Evolutionary conservation across 2,329 filamentous ascomycete species (phyloP).

Genomic region (Teratosphaeria zuluensis): DNA sequence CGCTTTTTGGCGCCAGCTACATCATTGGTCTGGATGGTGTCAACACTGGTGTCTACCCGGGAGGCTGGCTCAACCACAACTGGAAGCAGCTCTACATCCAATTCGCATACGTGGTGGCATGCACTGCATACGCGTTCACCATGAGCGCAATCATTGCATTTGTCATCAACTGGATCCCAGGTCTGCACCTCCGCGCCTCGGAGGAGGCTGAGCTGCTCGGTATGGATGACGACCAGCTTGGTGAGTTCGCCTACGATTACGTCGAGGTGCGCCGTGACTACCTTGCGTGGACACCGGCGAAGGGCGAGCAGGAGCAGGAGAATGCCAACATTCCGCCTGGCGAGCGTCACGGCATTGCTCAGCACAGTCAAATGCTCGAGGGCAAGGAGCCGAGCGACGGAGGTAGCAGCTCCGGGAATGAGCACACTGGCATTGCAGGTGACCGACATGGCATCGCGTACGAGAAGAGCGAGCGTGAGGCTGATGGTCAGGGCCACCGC

Average conservation of each 20-base stretch:
- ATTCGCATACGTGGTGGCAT: conserved; percentile 63
- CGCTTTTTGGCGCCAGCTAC: conserved; percentile 58
- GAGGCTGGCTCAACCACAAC: conserved; percentile 68
- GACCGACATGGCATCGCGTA: conserved; percentile 44
- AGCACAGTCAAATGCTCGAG: conserved; percentile 58
- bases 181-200: conserved; percentile 67
- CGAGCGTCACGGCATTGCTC: conserved; percentile 49
- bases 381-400: conserved; percentile 39
- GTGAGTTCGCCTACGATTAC: conserved; percentile 85
- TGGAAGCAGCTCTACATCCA: conserved; percentile 70
- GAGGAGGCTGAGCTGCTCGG: conserved; percentile 77
- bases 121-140: conserved; percentile 59
- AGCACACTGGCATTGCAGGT: conserved; percentile 41
- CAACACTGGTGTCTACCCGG: conserved; percentile 47
- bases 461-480: conserved; percentile 31
- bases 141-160: conserved; percentile 66
- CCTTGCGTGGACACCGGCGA: conserved; percentile 74
- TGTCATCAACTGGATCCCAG: conserved; percentile 64
- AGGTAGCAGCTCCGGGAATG: conserved; percentile 17
- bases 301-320: conserved; percentile 51
- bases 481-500: conserved; percentile 1
- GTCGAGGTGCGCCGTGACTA: conserved; percentile 83
- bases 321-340: conserved; percentile 54
- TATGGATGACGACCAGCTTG: conserved; percentile 84
- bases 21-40: conserved; percentile 68